These are phyloP conservation scores for Argentina anserina DNA, from an alignment of 306 rosid genomes.

Conservation along the genomic window DNA sequence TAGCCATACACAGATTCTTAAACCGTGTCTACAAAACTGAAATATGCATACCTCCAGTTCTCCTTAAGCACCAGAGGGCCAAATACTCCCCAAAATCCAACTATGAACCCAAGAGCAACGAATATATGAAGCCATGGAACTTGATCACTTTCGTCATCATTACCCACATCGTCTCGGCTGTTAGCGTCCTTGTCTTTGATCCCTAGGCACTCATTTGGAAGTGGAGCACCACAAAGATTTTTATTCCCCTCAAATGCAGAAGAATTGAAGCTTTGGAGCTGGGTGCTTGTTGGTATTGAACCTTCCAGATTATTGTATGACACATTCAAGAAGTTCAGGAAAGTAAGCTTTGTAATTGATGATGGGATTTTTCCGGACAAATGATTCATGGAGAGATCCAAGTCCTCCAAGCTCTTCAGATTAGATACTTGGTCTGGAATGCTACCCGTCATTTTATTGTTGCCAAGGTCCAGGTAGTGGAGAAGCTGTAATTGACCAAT, in stretches of 20 bases:
- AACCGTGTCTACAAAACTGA: not conserved
- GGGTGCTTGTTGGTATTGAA: not conserved
- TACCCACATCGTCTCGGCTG: not conserved
- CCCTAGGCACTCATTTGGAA: not conserved
- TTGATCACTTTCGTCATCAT: not conserved
- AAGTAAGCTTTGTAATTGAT: not conserved
- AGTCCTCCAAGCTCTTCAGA: not conserved
- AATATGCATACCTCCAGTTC: not conserved
- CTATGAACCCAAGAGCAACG: not conserved
- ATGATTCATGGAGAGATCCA: not conserved
- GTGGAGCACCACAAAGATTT: conserved; percentile 2
- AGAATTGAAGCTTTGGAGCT: not conserved
- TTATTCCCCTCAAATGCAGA: not conserved
- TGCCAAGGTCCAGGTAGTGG: not conserved
- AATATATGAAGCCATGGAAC: not conserved
- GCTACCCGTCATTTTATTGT: not conserved
- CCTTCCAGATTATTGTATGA: not conserved
- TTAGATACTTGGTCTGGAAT: not conserved
- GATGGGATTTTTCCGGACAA: not conserved
- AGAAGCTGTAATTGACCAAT: not conserved
- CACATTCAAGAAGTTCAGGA: not conserved
- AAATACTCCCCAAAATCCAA: conserved; percentile 10
- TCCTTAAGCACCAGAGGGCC: not conserved
- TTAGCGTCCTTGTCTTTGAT: not conserved
- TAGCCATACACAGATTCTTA: too few species aligned